Base-by-base conservation (phyloP, 768 basidiomycete species). In the Heimioporus sp. region DNA sequence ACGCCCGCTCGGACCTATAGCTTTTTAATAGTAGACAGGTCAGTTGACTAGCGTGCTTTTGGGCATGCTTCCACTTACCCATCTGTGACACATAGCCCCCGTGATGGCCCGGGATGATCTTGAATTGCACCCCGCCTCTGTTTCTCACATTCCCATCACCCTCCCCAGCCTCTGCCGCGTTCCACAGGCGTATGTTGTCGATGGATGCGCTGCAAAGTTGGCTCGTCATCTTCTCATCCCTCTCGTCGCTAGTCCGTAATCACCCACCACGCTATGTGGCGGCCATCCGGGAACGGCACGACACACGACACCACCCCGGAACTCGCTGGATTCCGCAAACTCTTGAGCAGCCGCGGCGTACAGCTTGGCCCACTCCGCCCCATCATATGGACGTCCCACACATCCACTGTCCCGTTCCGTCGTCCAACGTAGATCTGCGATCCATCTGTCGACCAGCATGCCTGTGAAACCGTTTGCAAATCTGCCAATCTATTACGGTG, bases 91-190 rank as follows among this genome's bases (percentile, higher is more conserved):
- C 82, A 61, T 87, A 88, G 10, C 95, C 96, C 35, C 95, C 94
- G 71, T 97, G 92, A 72, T 97, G 96, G 0, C 95, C 96, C 11
- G 93, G 87, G 35, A 98, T 89, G 54, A 98, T 94, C 73, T 92
- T 94, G 78, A 96, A 98, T 49, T 86, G 91, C 16, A 87, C 85
- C 9, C 86, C 83, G 50, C 85, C 81, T 67, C 77, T 83, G 52
- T 74, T 71, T 64, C 79, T 84, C 49, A 82, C 81, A 44, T 67
- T 78, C 16, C 76, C 76, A 56, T 93, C 91, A 12, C 74, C 67
- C 62, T 88, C 86, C 35, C 79, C 81, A 24, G 84, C 83, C 51
- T 92, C 90, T 12, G 85, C 81, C 12, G 90, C 87, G 59, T 98
- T 93, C 95, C 95, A 98, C 36, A 98, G 70, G 12, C 96, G 81